phyloP scores from a whole-genome alignment of 306 rosid species.

The Abrus pulchellus region DNA sequence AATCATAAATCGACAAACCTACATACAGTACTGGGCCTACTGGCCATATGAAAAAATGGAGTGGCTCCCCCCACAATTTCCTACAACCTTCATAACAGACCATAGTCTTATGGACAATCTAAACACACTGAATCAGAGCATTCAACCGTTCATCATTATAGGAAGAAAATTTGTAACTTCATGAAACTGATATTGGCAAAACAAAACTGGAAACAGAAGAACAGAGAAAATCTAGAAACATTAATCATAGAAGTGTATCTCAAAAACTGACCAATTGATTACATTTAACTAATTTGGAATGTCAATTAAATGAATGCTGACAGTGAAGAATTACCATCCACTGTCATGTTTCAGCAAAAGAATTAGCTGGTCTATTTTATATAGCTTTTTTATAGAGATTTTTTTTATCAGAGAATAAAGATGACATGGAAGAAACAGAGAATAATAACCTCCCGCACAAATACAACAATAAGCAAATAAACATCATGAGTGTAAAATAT shows the following conservation, averaged over 20 bases:
- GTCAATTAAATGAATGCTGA: neutral
- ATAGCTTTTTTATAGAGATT: neutral
- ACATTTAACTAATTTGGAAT: slow-evolving; percentile 5
- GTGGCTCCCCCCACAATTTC: neutral
- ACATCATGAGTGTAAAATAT: slow-evolving; percentile 15
- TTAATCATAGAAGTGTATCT: slow-evolving; percentile 3
- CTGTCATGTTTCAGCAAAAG: slow-evolving; percentile 28
- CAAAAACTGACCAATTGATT: slow-evolving; percentile 17
- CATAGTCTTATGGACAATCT: neutral
- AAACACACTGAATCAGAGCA: slow-evolving; percentile 16
- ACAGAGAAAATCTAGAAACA: slow-evolving; percentile 3
- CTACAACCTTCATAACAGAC: slow-evolving; percentile 7
- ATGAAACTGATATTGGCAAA: neutral
- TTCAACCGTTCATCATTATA: slow-evolving; percentile 7
- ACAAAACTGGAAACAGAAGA: slow-evolving; percentile 31
- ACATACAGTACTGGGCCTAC: neutral
- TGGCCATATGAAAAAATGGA: slow-evolving; percentile 34
- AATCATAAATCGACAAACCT: slow-evolving; percentile 33
- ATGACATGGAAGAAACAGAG: slow-evolving; percentile 28
- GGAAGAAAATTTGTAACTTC: neutral
- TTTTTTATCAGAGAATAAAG: neutral
- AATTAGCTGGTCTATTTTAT: neutral
- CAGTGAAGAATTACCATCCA: slow-evolving; percentile 6
- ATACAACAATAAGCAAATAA: neutral
- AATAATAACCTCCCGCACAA: neutral